Percentiles rank a stretch among this genome's conserved stretches.
Conservation (phyloP, 2,329 filamentous ascomycete genomes). For the Zymoseptoria pseudotritici region DNA sequence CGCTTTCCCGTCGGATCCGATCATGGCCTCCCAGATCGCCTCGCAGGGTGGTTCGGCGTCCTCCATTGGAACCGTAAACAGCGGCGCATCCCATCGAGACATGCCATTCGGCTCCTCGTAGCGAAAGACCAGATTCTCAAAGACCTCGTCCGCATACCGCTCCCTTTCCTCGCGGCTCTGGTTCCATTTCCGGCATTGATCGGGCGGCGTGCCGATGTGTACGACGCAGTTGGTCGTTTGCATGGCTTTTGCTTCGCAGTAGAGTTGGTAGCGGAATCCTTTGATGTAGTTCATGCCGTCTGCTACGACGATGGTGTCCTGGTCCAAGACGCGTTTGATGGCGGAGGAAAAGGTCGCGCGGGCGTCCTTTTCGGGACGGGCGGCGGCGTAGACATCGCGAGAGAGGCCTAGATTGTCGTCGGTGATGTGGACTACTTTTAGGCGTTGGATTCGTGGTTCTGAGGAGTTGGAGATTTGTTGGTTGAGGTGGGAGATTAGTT, state of each 20-base stretch:
- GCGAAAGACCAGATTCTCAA: conserved; percentile 72
- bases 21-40: conserved; percentile 65
- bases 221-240: conserved; percentile 69
- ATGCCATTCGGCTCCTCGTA: conserved; percentile 84
- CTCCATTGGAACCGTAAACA: conserved; percentile 72
- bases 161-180: conserved; percentile 35
- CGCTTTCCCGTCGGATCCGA: conserved; percentile 52
- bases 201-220: conserved; percentile 51
- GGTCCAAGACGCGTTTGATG: conserved; percentile 66
- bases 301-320: conserved; percentile 68
- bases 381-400: conserved; percentile 66
- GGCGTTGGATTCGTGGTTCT: conserved; percentile 42
- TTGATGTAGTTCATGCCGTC: conserved; percentile 85
- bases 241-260: conserved; percentile 75
- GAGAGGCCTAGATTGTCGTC: conserved; percentile 64
- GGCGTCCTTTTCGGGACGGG: conserved; percentile 75
- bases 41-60: conserved; percentile 62
- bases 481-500: conserved; percentile 59
- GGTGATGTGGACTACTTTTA: conserved; percentile 66
- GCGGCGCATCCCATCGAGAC: conserved; percentile 74
- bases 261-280: conserved; percentile 78
- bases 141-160: conserved; percentile 52
- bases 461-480: conserved; percentile 45
- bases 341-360: conserved; percentile 68
- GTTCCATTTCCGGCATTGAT: conserved; percentile 55